phyloP scores from a whole-genome alignment of 768 basidiomycete genomes.

The Tephrocybe sp. region DNA sequence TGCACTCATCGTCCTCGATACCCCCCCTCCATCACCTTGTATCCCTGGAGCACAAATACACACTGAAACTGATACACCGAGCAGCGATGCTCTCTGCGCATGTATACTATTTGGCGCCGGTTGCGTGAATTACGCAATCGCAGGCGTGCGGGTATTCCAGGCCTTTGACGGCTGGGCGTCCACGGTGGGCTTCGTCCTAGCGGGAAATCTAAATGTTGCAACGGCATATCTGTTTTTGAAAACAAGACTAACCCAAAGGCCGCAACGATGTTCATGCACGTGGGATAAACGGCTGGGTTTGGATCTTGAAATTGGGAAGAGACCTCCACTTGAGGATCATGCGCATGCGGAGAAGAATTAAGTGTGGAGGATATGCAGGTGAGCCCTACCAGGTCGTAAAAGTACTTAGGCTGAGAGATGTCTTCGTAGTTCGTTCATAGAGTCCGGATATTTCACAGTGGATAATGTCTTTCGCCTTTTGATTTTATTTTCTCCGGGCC shows the following conservation, averaged over 20 bases:
- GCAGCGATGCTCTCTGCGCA: slow-evolving; percentile 14
- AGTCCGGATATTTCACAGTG: too few relatives aligned
- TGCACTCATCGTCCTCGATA: slow-evolving; percentile 4
- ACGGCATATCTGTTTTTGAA: slow-evolving; percentile 16
- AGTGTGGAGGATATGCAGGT: too few relatives aligned
- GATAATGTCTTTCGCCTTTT: too few relatives aligned
- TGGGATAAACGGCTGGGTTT: too few relatives aligned
- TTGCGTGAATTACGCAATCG: slow-evolving; percentile 14
- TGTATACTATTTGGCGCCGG: slow-evolving; percentile 14
- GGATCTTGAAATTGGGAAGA: too few relatives aligned
- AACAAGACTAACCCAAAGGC: slow-evolving; percentile 6
- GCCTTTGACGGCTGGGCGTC: slow-evolving; percentile 2
- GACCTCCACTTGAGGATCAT: too few relatives aligned
- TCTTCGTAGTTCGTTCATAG: too few relatives aligned
- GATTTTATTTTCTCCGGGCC: too few relatives aligned
- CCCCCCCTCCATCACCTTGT: neutral
- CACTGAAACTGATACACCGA: too few relatives aligned
- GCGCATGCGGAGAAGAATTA: too few relatives aligned
- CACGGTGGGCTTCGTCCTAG: slow-evolving; percentile 8
- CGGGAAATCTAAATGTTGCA: slow-evolving; percentile 5
- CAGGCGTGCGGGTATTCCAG: slow-evolving; percentile 4
- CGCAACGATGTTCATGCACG: neutral
- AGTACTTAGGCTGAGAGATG: too few relatives aligned
- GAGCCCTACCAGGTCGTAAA: too few relatives aligned
- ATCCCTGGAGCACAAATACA: neutral